Conservation (phyloP, 345 rosid species). For the Camelina hispida region DNA sequence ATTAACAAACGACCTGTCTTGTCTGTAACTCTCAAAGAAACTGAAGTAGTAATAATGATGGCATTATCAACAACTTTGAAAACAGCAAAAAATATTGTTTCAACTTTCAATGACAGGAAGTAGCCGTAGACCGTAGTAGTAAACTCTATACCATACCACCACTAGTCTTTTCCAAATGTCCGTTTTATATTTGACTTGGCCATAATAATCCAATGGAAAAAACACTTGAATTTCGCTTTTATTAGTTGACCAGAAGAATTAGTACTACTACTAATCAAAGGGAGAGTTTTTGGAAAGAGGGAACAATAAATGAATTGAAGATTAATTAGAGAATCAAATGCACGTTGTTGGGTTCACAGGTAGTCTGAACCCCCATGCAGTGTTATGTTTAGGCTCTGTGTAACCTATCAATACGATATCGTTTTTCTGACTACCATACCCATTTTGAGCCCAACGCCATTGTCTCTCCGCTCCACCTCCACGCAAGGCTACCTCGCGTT, state of each 20-base stretch:
- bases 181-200: constrained; percentile 31
- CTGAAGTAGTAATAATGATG: constrained; percentile 40
- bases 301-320: constrained; percentile 23
- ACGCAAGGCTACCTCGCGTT: not conserved
- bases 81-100: constrained; percentile 21
- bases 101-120: constrained; percentile 17
- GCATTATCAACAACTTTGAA: constrained; percentile 36
- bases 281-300: constrained; percentile 19
- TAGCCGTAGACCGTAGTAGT: constrained; percentile 13
- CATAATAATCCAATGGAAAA: not conserved
- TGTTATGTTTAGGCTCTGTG: constrained; percentile 28
- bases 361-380: constrained; percentile 25
- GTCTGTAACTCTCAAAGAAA: constrained; percentile 40
- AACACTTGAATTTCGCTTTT: constrained; percentile 20
- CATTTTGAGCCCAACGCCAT: constrained; percentile 37
- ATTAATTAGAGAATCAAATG: constrained; percentile 21
- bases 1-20: constrained; percentile 41
- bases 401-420: constrained; percentile 22
- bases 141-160: constrained; percentile 28
- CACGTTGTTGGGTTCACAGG: constrained; percentile 39
- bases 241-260: constrained; percentile 26
- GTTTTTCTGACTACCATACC: constrained; percentile 35
- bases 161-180: constrained; percentile 16
- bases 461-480: constrained; percentile 1
- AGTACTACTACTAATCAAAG: not conserved